Percentiles rank a stretch among this genome's conserved stretches.
Evolutionary conservation across 345 rosid genomes (phyloP).

Genomic region (Cardamine occulta): DNA sequence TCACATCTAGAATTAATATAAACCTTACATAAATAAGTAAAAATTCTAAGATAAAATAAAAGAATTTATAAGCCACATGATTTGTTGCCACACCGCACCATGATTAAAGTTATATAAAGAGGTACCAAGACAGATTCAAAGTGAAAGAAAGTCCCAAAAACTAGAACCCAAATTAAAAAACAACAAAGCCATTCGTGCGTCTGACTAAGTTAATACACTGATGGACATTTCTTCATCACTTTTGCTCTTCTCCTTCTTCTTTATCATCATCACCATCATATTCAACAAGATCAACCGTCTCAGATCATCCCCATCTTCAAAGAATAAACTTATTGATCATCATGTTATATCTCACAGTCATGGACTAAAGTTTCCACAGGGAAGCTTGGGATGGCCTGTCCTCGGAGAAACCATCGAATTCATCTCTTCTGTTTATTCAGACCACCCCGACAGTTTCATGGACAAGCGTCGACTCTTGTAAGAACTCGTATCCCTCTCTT

Average conservation of each 20-base stretch:
- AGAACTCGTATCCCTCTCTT: slow-evolving; percentile 18
- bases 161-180: slow-evolving; percentile 14
- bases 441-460: slow-evolving; percentile 90
- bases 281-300: slow-evolving; percentile 43
- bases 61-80: slow-evolving; percentile 39
- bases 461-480: slow-evolving; percentile 77
- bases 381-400: slow-evolving; percentile 88
- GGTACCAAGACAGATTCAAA: slow-evolving; percentile 42
- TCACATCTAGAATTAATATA: not conserved
- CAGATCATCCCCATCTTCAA: slow-evolving; percentile 29
- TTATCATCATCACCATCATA: slow-evolving; percentile 41
- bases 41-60: not conserved
- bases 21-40: not conserved
- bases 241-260: slow-evolving; percentile 37
- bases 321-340: slow-evolving; percentile 23
- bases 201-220: slow-evolving; percentile 24
- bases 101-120: slow-evolving; percentile 44
- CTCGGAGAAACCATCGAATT: slow-evolving; percentile 91
- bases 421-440: slow-evolving; percentile 77
- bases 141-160: slow-evolving; percentile 38
- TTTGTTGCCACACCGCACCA: slow-evolving; percentile 43
- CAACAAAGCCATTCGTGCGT: slow-evolving; percentile 44
- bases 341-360: slow-evolving; percentile 13
- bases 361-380: slow-evolving; percentile 55
- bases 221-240: slow-evolving; percentile 51